Evolutionary conservation across 495 filamentous ascomycete genomes (phyloP), one percentile per base, ranked within the genome.

Genomic region (Letharia lupina): DNA sequence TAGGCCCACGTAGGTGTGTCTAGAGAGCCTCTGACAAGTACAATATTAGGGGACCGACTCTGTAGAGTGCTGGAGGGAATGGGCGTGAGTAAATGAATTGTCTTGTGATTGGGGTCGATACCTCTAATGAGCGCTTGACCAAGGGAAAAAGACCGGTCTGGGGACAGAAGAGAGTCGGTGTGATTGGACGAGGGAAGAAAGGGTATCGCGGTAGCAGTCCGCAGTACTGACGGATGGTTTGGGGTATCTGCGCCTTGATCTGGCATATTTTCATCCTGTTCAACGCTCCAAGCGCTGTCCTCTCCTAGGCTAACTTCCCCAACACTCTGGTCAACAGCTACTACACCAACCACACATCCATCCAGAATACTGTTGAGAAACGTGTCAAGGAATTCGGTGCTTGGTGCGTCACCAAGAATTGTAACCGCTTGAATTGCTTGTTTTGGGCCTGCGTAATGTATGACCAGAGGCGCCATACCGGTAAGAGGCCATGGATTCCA

Each of bases 331-430:
- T 66, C 64, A 39, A 86, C 68, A 2, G 78, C 77, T 2, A 86
- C 81, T 3, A 89, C 70, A 3, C 78, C 84, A 7, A 88, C 85
- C 44, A 87, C 67, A 37, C 81, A 75, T 10, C 85, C 86, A 39
- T 88, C 81, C 10, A 89, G 70, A 13, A 82, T 78, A 40, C 82
- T 80, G 16, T 70, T 66, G 20, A 87, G 72, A 54, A 82, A 76
- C 31, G 28, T 35, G 28, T 18, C 33, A 9, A 57, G 16, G 10
- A 20, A 3, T 6, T 80, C 77, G 0, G 80, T 77, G 42, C 73
- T 64, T 31, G 81, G 76, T 33, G 75, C 74, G 16, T 84, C 81
- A 65, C 84, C 78, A 70, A 84, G 73, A 4, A 84, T 74, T 75
- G 82, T 77, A 47, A 87, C 69, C 7, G 79, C 84, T 31, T 76